Conservation (phyloP, 2,329 filamentous ascomycete genomes). For the Ploettnerulaceae sp. region DNA sequence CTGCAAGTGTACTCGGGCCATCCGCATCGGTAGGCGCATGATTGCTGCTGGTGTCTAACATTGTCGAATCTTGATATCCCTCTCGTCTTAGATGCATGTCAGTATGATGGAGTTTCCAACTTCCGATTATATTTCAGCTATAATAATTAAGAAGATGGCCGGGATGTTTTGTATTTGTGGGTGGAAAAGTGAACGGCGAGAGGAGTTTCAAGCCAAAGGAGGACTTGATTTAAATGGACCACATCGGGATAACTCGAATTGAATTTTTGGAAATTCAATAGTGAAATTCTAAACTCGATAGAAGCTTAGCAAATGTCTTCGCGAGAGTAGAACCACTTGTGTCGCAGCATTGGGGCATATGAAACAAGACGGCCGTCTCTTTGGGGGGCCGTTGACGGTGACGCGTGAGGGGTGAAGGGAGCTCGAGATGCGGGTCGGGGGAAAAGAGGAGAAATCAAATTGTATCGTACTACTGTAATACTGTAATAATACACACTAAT, state of each 20-base stretch:
- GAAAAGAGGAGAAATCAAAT: constrained; percentile 1
- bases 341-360: neutral
- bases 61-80: neutral
- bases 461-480: too few species aligned
- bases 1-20: constrained; percentile 12
- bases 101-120: too few species aligned
- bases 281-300: neutral
- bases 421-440: neutral
- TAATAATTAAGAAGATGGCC: too few species aligned
- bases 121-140: too few species aligned
- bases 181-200: neutral
- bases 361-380: constrained; percentile 1
- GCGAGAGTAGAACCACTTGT: neutral
- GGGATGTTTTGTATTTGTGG: neutral
- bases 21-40: constrained; percentile 8
- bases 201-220: neutral
- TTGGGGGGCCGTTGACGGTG: constrained; percentile 7
- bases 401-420: constrained; percentile 12
- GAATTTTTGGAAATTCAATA: neutral
- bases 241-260: neutral
- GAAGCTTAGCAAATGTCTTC: neutral
- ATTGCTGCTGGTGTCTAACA: constrained; percentile 1
- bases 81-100: too few species aligned
- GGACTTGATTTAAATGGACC: neutral
- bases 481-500: too few species aligned